Base-by-base conservation (phyloP, 2,329 filamentous ascomycete species). In the Venturia aucupariae region DNA sequence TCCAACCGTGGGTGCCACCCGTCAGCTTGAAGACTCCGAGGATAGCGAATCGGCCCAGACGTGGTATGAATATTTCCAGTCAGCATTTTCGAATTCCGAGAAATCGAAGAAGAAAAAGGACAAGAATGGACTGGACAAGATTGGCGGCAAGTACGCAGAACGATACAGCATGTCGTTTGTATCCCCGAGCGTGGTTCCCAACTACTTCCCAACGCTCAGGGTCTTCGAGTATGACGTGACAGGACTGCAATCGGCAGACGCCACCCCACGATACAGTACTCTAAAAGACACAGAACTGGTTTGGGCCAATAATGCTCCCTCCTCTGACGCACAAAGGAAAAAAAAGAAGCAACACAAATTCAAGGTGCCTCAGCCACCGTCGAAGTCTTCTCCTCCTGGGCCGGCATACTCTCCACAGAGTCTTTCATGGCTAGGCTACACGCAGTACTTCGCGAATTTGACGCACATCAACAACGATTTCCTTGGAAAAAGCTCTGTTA, bases 361-460 rank as follows among this genome's bases (percentile, higher is more conserved):
- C 73, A 78, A 73, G 41, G 71, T 81, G 19, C 94, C 94, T 0
- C 76, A 85, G 0, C 84, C 87, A 0, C 94, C 94, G 2, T 84
- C 90, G 0, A 86, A 88, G 69, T 83, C 83, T 1, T 77, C 88
- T 8, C 85, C 85, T 6, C 93, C 93, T 0, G 94, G 94, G 0
- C 94, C 94, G 0, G 94, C 90, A 8, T 97, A 99, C 75, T 91
- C 87, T 24, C 86, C 89, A 8, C 94, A 99, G 73, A 80, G 90
- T 0, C 80, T 97, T 44, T 90, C 90, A 0, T 80, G 92, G 67
- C 81, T 88, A 3, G 86, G 90, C 5, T 97, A 91, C 75, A 91
- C 86, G 4, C 94, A 99, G 71, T 97, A 95, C 75, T 97, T 86
- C 75, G 92, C 93, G 66, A 99, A 99, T 74, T 78, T 99, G n/a